Evolutionary conservation across 2,329 filamentous ascomycete species (phyloP), one percentile per base, ranked within the genome.

Genomic region (Macrophomina phaseolina): DNA sequence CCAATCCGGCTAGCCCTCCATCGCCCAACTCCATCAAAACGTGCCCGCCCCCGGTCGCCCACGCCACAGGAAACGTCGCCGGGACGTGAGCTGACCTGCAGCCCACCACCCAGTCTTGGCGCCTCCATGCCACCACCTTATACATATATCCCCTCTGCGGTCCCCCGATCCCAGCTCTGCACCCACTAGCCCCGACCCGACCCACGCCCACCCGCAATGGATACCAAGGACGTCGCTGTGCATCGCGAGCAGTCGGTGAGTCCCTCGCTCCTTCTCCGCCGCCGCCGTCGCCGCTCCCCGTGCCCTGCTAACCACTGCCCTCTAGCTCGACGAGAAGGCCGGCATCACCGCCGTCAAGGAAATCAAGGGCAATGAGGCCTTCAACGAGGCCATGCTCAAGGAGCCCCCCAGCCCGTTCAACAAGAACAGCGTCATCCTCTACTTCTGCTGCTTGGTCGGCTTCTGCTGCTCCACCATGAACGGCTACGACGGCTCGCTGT

Each of bases 301-400:
- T 40, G 6, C 38, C 4, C 1, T 38, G 58, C 58, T 62, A 30
- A 62, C 58, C 30, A 12, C 7, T 38, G 7, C 4, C 11, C 3
- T 2, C 30, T 48, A 64, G 61, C 48, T 64, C 34, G 61, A 64
- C 61, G 61, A 64, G 48, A 64, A 64, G 49, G 7, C n/a, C 45
- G 36, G 51, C 5, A 12, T 62, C 42, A 32, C 55, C n/a, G 53
- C 64, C 45, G 42, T 81, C 70, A 84, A 81, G 70, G 77, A 84
- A 67, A 78, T 87, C 70, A 78, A 73, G 30, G 85, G 85, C 68
- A 83, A 82, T 69, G 83, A 85, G 70, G 84, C 84, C 60, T 86
- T 82, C 75, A 81, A 84, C 70, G 83, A 87, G 74, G 86, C 86
- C 28, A 79, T 84, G 74, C 72, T 85, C 71, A 83, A 84, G 75